These are phyloP conservation scores for Emergomyces africanus DNA, from an alignment of 2,329 filamentous ascomycete species.

Conservation along the genomic window DNA sequence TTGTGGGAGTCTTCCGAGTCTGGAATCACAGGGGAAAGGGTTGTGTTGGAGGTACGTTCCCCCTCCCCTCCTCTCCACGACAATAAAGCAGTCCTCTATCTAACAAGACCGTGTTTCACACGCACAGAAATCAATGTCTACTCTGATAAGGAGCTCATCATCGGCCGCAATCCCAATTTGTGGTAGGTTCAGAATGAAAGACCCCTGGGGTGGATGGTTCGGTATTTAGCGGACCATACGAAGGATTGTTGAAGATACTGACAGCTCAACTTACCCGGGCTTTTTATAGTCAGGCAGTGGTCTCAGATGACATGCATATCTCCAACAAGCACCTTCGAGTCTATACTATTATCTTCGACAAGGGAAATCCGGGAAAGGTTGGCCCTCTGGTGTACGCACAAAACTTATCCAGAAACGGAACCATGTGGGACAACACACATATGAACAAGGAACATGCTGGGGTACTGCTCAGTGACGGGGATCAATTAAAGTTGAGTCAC, in stretches of 20 bases:
- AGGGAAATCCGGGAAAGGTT: constrained; percentile 23
- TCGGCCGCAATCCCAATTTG: constrained; percentile 8
- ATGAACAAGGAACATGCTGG: constrained; percentile 7
- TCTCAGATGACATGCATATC: constrained; percentile 21
- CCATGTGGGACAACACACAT: constrained; percentile 22
- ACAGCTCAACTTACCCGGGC: not conserved
- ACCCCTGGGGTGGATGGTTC: not conserved
- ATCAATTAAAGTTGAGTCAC: constrained; percentile 15
- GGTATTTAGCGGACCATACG: not conserved
- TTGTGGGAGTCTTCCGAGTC: constrained; percentile 8
- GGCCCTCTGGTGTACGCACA: constrained; percentile 32
- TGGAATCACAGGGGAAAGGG: not conserved
- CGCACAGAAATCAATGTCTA: constrained; percentile 7
- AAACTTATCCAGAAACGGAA: constrained; percentile 31
- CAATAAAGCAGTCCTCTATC: not conserved
- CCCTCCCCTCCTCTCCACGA: too few relatives aligned
- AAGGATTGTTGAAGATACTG: not conserved
- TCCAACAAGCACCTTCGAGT: constrained; percentile 33
- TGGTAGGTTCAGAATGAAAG: constrained; percentile 5
- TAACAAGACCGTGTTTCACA: not conserved
- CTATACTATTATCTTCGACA: constrained; percentile 31
- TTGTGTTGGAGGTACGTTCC: not conserved
- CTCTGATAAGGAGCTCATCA: constrained; percentile 7
- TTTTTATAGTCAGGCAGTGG: constrained; percentile 14
- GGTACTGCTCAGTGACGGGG: constrained; percentile 14